Base-by-base conservation (phyloP, 208 protist genomes). In the Borovskyia barvae region DNA sequence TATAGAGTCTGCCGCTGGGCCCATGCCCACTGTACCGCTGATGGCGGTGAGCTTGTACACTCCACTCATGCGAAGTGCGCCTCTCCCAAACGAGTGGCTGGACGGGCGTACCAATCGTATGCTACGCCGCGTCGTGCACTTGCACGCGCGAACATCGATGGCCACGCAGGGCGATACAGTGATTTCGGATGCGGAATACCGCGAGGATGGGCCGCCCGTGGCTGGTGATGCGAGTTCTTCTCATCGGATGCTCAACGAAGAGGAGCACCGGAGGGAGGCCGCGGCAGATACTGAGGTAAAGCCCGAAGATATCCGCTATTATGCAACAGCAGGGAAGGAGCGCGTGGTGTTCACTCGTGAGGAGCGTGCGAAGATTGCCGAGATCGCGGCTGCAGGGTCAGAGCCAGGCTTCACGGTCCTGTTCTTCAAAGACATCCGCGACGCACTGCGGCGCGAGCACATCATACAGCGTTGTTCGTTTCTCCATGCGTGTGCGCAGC, bases 11-110 rank as follows among this genome's bases (percentile, higher is more conserved):
- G 65, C 68, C 25, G 71, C 57, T 29, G 66, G n/a, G n/a, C n/a
- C n/a, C n/a, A n/a, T n/a, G n/a, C n/a, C 56, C 6, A 35, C 61
- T 5, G 64, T 87, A 37, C 84, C 85, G 0, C 80, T 41, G 41
- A 82, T 93, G 56, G 71, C 75, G 35, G 85, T 93, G 17, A 80
- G 68, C 42, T 29, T 94, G 35, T 94, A 88, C 72, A 40, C 48
- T 5, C 82, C 78, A 19, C 28, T 92, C 29, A 41, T 84, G 58
- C 49, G 43, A 15, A 79, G 75, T n/a, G 5, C 12, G 22, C 33
- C 25, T 17, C 78, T 50, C 7, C 46, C 30, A 32, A 20, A 26
- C 12, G 72, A 62, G 53, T 80, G 55, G 51, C 29, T 94, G 6
- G 82, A 94, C 22, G 33, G 25, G 28, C 56, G 70, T n/a, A 92